Evolutionary conservation across 768 basidiomycete species (phyloP).

Genomic region (Naganishia randhawae): DNA sequence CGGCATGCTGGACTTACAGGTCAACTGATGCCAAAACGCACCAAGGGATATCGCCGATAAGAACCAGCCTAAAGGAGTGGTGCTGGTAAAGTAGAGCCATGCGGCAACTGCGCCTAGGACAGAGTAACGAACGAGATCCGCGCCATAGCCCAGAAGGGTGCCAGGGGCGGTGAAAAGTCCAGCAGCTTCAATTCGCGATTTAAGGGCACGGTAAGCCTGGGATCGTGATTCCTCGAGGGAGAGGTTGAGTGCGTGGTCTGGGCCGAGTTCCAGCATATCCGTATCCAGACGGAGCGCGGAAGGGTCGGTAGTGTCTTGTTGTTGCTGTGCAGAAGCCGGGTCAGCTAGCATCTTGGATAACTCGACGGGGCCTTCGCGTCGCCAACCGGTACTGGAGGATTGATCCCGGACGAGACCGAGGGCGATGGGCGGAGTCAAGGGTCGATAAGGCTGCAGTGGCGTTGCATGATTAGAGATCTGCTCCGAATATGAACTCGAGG

Average conservation of each 20-base stretch:
- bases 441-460: slow-evolving; percentile 34
- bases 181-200: slow-evolving; percentile 66
- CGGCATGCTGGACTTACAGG: slow-evolving; percentile 53
- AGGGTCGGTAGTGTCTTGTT: slow-evolving; percentile 28
- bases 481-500: no score
- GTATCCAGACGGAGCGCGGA: slow-evolving; percentile 41
- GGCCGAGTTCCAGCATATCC: slow-evolving; percentile 42
- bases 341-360: slow-evolving; percentile 18
- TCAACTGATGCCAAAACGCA: slow-evolving; percentile 89
- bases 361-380: slow-evolving; percentile 39
- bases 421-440: slow-evolving; percentile 79
- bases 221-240: slow-evolving; percentile 35
- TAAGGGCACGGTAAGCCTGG: slow-evolving; percentile 73
- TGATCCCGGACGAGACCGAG: slow-evolving; percentile 59
- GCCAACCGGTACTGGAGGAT: slow-evolving; percentile 42
- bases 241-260: slow-evolving; percentile 35
- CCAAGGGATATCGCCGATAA: slow-evolving; percentile 76
- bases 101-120: slow-evolving; percentile 56
- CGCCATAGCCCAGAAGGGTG: slow-evolving; percentile 73
- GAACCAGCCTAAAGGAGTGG: slow-evolving; percentile 40
- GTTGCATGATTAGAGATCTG: background rate
- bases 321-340: background rate
- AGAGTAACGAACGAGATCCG: slow-evolving; percentile 75
- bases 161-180: slow-evolving; percentile 65
- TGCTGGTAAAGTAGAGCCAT: slow-evolving; percentile 37